Percentiles rank a stretch among this genome's conserved stretches.
Conservation (phyloP, 1,139 yeast genomes). For the Hanseniaspora uvarum region DNA sequence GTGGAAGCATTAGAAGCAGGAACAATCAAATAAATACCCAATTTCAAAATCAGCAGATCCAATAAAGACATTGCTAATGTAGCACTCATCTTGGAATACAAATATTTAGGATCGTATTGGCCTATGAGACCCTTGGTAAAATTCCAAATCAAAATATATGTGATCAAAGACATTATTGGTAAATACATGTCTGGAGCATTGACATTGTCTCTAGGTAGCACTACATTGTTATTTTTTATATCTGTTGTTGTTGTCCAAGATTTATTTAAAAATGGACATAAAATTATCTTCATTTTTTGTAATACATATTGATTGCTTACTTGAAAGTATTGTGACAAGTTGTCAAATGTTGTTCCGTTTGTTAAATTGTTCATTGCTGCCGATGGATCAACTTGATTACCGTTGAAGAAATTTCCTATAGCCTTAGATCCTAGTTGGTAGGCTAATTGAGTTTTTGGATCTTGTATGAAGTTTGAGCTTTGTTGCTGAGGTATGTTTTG, state of each 20-base stretch:
- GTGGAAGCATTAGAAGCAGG: constrained; percentile 24
- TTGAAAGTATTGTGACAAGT: constrained; percentile 60
- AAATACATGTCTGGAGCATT: constrained; percentile 96
- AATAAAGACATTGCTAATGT: constrained; percentile 72
- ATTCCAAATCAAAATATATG: constrained; percentile 79
- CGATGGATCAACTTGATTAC: background rate
- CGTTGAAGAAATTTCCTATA: constrained; percentile 35
- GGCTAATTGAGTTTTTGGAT: constrained; percentile 77
- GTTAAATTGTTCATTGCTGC: background rate
- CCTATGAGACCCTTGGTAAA: constrained; percentile 79
- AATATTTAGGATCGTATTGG: constrained; percentile 82
- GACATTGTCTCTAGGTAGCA: constrained; percentile 43
- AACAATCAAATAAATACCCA: constrained; percentile 51
- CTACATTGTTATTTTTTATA: background rate
- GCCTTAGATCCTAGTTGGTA: constrained; percentile 84
- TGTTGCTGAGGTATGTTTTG: background rate
- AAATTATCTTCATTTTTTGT: constrained; percentile 56
- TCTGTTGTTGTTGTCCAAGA: constrained; percentile 53
- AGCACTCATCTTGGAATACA: constrained; percentile 84
- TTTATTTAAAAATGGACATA: constrained; percentile 78
- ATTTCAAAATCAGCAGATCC: constrained; percentile 53
- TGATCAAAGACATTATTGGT: constrained; percentile 84
- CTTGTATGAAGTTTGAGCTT: constrained; percentile 45
- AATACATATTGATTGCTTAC: constrained; percentile 83
- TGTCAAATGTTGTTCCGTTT: constrained; percentile 20